A percentile compares a stretch with the other conserved stretches of the same genome.
Evolutionary conservation across 108 stramenopile genomes (phyloP).

Genomic region (Nannochloropsis salina): DNA sequence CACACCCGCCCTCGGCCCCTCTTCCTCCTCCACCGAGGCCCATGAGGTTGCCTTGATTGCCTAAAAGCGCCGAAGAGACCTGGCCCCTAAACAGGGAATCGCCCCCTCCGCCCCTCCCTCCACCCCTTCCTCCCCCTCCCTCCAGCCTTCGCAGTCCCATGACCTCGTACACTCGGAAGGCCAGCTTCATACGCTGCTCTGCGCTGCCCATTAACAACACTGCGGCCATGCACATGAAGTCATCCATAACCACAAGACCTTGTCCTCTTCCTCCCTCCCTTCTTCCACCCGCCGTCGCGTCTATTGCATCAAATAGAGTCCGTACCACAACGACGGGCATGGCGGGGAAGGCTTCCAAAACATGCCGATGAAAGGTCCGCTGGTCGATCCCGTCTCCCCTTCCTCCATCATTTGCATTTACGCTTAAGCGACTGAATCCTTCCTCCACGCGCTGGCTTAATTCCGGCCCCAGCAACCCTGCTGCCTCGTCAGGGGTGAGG

Average conservation of each 20-base stretch:
- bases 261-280: conserved; percentile 16
- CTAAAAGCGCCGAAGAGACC: too few relatives aligned
- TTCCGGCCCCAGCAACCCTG: neutral
- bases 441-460: neutral
- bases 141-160: neutral
- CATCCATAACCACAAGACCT: neutral
- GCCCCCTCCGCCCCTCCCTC: neutral
- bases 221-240: conserved; percentile 2
- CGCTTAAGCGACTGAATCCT: neutral
- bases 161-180: neutral
- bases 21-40: too few relatives aligned
- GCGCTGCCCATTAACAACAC: neutral
- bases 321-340: neutral
- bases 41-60: too few relatives aligned
- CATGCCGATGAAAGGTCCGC: neutral
- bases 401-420: neutral
- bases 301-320: neutral
- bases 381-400: neutral
- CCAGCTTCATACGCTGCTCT: neutral
- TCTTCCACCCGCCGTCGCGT: neutral
- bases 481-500: neutral
- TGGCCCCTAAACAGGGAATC: neutral
- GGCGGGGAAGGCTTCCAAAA: neutral
- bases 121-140: neutral
- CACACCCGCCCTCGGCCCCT: neutral